Evolutionary conservation across 176 grass and related monocot genomes (phyloP).

Genomic region (Rhynchospora breviuscula): DNA sequence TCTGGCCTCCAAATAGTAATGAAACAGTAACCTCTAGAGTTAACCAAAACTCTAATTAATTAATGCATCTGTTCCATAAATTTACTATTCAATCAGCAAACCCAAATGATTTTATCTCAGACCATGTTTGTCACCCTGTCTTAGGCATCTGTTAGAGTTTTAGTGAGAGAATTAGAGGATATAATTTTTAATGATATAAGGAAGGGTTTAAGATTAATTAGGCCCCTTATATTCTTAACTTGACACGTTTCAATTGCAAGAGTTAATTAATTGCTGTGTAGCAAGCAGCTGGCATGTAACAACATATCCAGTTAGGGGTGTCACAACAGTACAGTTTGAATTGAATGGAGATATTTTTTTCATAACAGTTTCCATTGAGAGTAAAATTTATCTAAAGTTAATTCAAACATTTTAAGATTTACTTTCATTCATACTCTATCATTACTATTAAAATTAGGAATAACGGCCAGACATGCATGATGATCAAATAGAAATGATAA

Average conservation of each 20-base stretch:
- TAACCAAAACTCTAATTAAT: neutral
- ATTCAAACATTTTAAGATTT: too few relatives aligned
- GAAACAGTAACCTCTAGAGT: slow-evolving; percentile 7
- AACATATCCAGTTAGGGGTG: neutral
- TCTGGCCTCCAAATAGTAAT: neutral
- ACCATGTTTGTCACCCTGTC: slow-evolving; percentile 15
- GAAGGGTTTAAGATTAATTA: neutral
- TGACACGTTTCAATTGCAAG: neutral
- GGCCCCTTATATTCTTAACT: neutral
- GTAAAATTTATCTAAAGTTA: too few relatives aligned
- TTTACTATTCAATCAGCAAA: slow-evolving; percentile 17
- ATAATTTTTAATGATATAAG: neutral
- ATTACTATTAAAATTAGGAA: too few relatives aligned
- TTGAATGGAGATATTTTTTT: too few relatives aligned
- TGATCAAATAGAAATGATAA: too few relatives aligned
- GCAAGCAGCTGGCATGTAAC: neutral
- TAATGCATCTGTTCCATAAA: neutral
- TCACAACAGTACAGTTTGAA: too few relatives aligned
- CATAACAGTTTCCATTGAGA: too few relatives aligned
- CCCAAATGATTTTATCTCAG: slow-evolving; percentile 14
- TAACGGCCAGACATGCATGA: too few relatives aligned
- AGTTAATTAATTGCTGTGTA: neutral
- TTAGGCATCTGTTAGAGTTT: neutral
- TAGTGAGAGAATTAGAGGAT: neutral
- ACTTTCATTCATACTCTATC: too few relatives aligned